Base-by-base conservation (phyloP, 2,329 filamentous ascomycete genomes). In the Pestalotiopsis sp. region DNA sequence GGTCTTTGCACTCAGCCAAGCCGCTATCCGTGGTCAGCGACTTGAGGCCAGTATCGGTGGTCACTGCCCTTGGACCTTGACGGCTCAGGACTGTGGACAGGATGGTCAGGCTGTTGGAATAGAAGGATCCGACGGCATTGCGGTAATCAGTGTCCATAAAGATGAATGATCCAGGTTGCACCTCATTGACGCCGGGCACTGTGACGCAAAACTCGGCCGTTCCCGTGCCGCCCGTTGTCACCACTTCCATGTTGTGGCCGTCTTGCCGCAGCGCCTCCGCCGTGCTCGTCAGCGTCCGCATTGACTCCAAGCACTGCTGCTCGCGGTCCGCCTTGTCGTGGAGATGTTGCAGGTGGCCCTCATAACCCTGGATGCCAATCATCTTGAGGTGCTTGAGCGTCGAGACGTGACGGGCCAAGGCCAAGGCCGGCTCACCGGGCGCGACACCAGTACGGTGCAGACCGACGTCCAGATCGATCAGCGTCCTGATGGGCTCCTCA, bases 121-220 rank as follows among this genome's bases (percentile, higher is more conserved):
- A 88, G 67, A 82, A 81, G 0, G 78, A 76, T 1, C 86, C 86
- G 0, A 87, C 79, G 0, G 86, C 86, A 65, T 85, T 84, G 3
- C 85, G 81, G 71, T 88, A 88, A 72, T 88, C 86, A 2, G 85
- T 86, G 68, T 88, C 86, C 86, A 88, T 88, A 73, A 88, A 87
- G 67, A 88, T 81, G 69, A 88, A 88, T 0, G 83, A 86, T 0
- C 86, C 86, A 0, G 86, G 86, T 72, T 88, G 86, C 1, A 88
- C 77, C 71, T 88, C 86, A 1, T 85, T 88, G 0, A 88, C 80
- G 0, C 85, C 85, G 0, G 82, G 80, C 0, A 86, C 84, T 0
- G 77, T 80, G 1, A 81, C 85, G 67, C 85, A 87, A 71, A 88
- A 87, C 69, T 87, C 85, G 2, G 81, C 84, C 1, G 85, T 87